These are phyloP conservation scores for Grigorovia jiainica DNA, from an alignment of 805 yeast genomes.

Conservation along the genomic window DNA sequence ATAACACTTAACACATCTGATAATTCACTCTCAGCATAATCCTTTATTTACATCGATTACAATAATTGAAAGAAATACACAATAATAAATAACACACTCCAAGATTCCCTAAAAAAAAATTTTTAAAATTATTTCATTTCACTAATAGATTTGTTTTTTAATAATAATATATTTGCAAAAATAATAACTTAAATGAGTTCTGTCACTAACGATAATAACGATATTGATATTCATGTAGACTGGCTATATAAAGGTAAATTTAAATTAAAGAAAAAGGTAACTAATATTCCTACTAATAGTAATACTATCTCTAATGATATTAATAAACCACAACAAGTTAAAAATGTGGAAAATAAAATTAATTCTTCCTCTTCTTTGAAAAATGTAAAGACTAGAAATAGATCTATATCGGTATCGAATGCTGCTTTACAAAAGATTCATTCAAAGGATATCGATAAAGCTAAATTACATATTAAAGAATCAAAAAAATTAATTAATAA, in stretches of 20 bases:
- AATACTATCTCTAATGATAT: not conserved
- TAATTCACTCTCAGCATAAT: no score
- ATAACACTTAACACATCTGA: no score
- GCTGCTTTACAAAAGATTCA: constrained; percentile 8
- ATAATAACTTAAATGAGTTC: not conserved
- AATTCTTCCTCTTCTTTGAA: not conserved
- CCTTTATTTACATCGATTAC: no score
- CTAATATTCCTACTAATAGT: not conserved
- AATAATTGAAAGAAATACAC: no score
- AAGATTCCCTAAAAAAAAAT: no score
- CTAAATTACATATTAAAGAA: not conserved
- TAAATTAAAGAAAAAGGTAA: constrained; percentile 2
- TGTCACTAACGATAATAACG: constrained; percentile 1
- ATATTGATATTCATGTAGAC: constrained; percentile 60
- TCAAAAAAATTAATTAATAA: no score
- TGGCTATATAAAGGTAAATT: constrained; percentile 75
- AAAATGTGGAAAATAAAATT: not conserved
- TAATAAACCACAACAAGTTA: not conserved
- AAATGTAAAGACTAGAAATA: constrained; percentile 8
- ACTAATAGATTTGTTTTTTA: no score
- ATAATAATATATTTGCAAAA: no score
- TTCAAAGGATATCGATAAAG: not conserved
- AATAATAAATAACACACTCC: no score
- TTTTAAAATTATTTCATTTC: no score
- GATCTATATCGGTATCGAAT: constrained; percentile 16